phyloP scores from a whole-genome alignment of 2,329 filamentous ascomycete species.

The Colletotrichum lentis region DNA sequence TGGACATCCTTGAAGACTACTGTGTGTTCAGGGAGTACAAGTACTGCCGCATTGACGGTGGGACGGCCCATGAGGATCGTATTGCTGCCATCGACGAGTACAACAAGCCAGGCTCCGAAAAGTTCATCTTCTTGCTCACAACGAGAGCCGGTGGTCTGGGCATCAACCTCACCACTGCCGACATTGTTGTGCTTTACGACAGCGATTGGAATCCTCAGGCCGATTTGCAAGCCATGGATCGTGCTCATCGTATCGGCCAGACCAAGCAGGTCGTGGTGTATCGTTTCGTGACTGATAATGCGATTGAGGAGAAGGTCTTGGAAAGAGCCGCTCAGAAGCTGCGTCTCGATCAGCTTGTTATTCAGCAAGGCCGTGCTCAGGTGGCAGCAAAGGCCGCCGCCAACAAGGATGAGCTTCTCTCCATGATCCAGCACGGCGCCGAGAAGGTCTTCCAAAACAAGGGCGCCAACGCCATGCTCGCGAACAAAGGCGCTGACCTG shows the following conservation, averaged over 20 bases:
- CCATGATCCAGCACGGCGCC: constrained; percentile 99
- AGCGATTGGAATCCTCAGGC: constrained; percentile 99
- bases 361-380: constrained; percentile 95
- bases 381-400: constrained; percentile 88
- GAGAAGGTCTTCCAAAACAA: constrained; percentile 87
- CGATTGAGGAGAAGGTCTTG: constrained; percentile 97
- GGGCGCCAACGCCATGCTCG: constrained; percentile 67
- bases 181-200: constrained; percentile 96
- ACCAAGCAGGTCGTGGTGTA: constrained; percentile 98
- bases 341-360: constrained; percentile 94
- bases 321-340: constrained; percentile 97
- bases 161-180: constrained; percentile 94
- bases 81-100: constrained; percentile 98
- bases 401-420: constrained; percentile 94
- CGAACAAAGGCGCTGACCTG: constrained; percentile 68
- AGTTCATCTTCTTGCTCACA: constrained; percentile 94
- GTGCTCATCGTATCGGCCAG: constrained; percentile 97
- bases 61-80: constrained; percentile 95
- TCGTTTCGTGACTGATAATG: constrained; percentile 95
- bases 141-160: constrained; percentile 94
- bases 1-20: constrained; percentile 98
- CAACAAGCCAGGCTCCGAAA: constrained; percentile 94
- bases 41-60: constrained; percentile 96
- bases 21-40: constrained; percentile 94
- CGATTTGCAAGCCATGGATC: constrained; percentile 98